phyloP scores from a whole-genome alignment of 2,329 filamentous ascomycete species.

The Ophiostoma quercus region DNA sequence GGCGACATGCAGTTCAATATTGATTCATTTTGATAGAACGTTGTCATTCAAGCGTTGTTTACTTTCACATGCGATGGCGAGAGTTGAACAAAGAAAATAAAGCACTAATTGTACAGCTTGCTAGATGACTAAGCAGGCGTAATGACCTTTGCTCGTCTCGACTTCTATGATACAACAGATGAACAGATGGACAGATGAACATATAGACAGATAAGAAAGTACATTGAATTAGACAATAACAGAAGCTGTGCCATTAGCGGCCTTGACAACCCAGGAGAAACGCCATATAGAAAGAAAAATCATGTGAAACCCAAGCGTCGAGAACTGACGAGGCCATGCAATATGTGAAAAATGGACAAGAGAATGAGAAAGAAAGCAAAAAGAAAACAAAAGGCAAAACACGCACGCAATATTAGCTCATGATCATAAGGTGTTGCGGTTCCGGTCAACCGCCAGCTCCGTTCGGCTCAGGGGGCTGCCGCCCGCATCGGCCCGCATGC shows the following conservation, averaged over 20 bases:
- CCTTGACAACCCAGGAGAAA: background rate
- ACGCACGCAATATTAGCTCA: constrained; percentile 4
- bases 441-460: constrained; percentile 7
- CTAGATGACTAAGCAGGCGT: background rate
- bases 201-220: background rate
- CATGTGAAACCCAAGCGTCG: background rate
- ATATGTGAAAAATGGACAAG: background rate
- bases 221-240: background rate
- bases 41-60: background rate
- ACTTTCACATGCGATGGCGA: background rate
- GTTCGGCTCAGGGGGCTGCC: background rate
- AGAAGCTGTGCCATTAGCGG: background rate
- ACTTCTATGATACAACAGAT: background rate
- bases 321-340: constrained; percentile 3
- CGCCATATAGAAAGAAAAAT: constrained; percentile 5
- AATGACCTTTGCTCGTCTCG: background rate
- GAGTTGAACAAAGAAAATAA: background rate
- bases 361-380: background rate
- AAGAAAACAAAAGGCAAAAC: background rate
- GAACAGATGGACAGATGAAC: background rate
- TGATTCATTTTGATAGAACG: background rate
- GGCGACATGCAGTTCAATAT: background rate
- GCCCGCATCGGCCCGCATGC: constrained; percentile 1
- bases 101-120: background rate
- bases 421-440: constrained; percentile 20